Evolutionary conservation across 306 rosid genomes (phyloP).

Genomic region (Fagus sylvatica): DNA sequence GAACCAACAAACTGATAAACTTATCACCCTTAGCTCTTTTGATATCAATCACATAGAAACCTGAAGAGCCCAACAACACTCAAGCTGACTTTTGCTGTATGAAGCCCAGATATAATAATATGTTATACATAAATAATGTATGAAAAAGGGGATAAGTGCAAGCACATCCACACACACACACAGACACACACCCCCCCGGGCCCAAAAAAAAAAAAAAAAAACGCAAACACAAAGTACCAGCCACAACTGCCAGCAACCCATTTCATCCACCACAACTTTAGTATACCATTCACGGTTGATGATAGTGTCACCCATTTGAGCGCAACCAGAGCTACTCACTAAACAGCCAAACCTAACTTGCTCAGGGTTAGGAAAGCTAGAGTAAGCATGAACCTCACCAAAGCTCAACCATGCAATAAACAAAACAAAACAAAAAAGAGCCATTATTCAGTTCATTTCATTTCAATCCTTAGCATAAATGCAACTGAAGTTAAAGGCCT

Average conservation of each 20-base stretch:
- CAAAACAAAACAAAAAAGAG: not conserved
- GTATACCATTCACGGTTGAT: not conserved
- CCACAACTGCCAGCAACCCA: not conserved
- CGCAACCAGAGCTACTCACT: no score
- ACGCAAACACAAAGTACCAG: not conserved
- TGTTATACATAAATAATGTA: not conserved
- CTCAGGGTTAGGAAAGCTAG: not conserved
- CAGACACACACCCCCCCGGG: not conserved
- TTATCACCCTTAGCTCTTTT: not conserved
- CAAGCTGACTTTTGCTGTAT: not conserved
- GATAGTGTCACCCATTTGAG: not conserved
- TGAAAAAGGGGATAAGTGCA: not conserved
- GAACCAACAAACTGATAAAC: not conserved
- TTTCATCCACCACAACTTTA: not conserved
- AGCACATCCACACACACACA: not conserved
- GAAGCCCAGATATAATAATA: not conserved
- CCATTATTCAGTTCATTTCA: not conserved
- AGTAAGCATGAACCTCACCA: not conserved
- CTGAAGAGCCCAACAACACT: not conserved
- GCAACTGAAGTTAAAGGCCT: not conserved
- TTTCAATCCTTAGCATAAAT: not conserved
- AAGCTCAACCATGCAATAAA: not conserved
- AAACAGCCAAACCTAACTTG: no score
- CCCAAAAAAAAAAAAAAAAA: not conserved
- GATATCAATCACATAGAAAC: not conserved